These are phyloP conservation scores for Penicillium capsulatum DNA, from an alignment of 2,329 filamentous ascomycete genomes.

Conservation along the genomic window DNA sequence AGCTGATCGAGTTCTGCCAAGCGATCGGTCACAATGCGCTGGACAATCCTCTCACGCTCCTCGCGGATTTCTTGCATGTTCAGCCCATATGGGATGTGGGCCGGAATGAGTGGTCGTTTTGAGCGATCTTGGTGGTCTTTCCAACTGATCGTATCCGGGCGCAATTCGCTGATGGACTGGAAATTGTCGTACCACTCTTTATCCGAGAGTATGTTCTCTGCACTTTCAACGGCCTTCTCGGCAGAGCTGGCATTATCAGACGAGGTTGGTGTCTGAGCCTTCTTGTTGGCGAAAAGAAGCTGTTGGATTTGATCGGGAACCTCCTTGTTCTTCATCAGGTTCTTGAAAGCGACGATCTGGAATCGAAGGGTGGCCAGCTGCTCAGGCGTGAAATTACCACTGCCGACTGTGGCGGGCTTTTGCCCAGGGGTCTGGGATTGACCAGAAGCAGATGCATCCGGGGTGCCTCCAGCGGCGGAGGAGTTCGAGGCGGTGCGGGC, in stretches of 20 bases:
- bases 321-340: slow-evolving; percentile 69
- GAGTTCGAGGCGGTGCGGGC: slow-evolving; percentile 36
- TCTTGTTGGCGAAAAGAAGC: slow-evolving; percentile 59
- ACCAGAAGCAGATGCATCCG: slow-evolving; percentile 20
- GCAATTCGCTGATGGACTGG: slow-evolving; percentile 37
- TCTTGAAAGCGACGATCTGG: slow-evolving; percentile 88
- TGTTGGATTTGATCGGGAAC: not conserved
- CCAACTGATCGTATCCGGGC: slow-evolving; percentile 62
- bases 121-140: slow-evolving; percentile 71
- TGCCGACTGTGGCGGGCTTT: slow-evolving; percentile 30
- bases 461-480: slow-evolving; percentile 28
- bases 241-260: slow-evolving; percentile 33
- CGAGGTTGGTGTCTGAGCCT: slow-evolving; percentile 36
- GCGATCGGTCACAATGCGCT: slow-evolving; percentile 82
- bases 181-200: slow-evolving; percentile 64
- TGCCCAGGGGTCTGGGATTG: slow-evolving; percentile 23
- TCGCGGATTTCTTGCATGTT: slow-evolving; percentile 81
- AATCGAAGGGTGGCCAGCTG: slow-evolving; percentile 74
- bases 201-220: slow-evolving; percentile 30
- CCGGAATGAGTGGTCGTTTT: slow-evolving; percentile 75
- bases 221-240: slow-evolving; percentile 38
- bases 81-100: slow-evolving; percentile 81
- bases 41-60: slow-evolving; percentile 81
- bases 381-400: slow-evolving; percentile 59
- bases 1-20: slow-evolving; percentile 79